Evolutionary conservation across 176 grass and related monocot genomes (phyloP).

Genomic region (Oryza rufipogon): DNA sequence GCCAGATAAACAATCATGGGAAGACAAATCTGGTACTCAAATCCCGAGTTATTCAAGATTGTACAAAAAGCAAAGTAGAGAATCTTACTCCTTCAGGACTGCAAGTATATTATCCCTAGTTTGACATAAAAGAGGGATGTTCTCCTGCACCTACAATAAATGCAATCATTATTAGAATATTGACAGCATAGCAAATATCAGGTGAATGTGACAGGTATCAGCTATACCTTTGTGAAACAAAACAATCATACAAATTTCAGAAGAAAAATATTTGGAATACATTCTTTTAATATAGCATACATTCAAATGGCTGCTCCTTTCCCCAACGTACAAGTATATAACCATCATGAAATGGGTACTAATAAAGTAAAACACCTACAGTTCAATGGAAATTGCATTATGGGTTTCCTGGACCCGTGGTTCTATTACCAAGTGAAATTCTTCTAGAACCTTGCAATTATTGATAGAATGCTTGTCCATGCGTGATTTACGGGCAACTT

Average conservation of each 20-base stretch:
- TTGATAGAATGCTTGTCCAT: constrained; percentile 2
- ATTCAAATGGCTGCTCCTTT: constrained; percentile 8
- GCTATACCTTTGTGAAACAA: not conserved
- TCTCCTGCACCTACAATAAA: constrained; percentile 69
- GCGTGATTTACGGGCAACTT: not conserved
- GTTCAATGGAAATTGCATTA: not conserved
- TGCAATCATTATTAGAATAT: not conserved
- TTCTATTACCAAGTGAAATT: not conserved
- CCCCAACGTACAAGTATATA: not conserved
- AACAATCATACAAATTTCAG: not conserved
- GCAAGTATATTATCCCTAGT: constrained; percentile 71
- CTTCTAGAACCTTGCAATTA: not conserved
- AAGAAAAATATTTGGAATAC: constrained; percentile 5
- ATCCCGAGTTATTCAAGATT: not conserved
- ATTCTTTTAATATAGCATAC: not conserved
- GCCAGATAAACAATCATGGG: not conserved
- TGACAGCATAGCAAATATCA: not conserved
- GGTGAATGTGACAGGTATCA: not conserved
- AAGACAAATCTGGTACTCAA: constrained; percentile 12
- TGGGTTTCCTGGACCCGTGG: too few species aligned
- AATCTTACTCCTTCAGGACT: constrained; percentile 69
- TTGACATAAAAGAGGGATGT: constrained; percentile 63
- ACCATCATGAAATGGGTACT: constrained; percentile 4
- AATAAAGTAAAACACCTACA: not conserved
- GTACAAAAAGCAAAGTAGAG: not conserved